Base-by-base conservation (phyloP, 176 grass and related monocot species). In the Avena eriantha region DNA sequence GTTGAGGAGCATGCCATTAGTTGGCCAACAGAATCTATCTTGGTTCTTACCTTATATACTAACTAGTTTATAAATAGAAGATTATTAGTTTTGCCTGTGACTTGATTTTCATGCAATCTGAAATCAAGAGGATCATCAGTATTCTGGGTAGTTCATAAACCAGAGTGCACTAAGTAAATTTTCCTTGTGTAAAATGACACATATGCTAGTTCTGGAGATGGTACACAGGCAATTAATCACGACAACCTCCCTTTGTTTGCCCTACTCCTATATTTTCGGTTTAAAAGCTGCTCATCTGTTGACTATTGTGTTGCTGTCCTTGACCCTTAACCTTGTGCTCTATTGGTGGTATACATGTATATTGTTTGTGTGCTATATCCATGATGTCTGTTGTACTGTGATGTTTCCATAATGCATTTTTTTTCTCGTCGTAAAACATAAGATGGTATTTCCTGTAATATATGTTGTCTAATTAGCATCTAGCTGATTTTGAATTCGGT, bases 341-440 rank as follows among this genome's bases (percentile, higher is more conserved):
- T 24, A 57, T 46, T 17, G 41, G 23, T 5, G 22, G 15, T 29
- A 31, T 33, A 80, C 14, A 64, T 26, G 8, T 24, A 55, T 72
- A 22, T 26, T 19, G 22, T 69, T 56, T 83, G 47, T 50, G 23
- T 51, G 46, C 7, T 51, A 76, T 14, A 83, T 46, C 13, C 4
- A 17, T 24, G 15, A 58, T 73, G 67, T 8, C 10, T 19, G 48
- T 7, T 71, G 13, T 23, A 19, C 53, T 5, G 0, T 73, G 68
- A 83, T 73, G 39, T 57, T 83, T 45, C 67, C n/a, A 45, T 57
- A 4, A 58, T 29, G 2, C 1, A 83, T 65, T 65, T 70, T 36
- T 56, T 72, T 45, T 71, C n/a, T 45, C 34, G 3, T 26, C 3
- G 2, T 3, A 70, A 54, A 82, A 82, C n/a, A 56, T 15, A 50